Percentiles rank a stretch among this genome's conserved stretches.
Conservation (phyloP, 2,329 filamentous ascomycete genomes). For the Phialocephala subalpina region DNA sequence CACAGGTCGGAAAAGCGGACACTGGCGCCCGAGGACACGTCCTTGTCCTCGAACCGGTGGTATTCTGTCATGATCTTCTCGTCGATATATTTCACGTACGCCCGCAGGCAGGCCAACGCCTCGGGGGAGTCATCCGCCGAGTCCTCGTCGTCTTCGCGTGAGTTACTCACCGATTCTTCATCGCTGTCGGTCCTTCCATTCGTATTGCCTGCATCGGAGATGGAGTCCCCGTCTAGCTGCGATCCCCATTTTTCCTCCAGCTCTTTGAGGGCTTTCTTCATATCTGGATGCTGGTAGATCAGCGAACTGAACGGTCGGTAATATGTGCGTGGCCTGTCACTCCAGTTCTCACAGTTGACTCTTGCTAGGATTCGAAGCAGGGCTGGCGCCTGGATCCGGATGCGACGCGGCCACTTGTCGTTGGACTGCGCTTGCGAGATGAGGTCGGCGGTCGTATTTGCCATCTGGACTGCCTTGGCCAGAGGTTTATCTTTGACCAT, state of each 20-base stretch:
- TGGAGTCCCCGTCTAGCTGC: not conserved
- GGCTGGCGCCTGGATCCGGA: conserved; percentile 34
- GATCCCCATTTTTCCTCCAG: conserved; percentile 16
- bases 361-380: conserved; percentile 28
- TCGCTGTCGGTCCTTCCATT: not conserved
- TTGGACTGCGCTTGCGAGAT: conserved; percentile 1
- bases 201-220: not conserved
- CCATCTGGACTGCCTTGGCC: not conserved
- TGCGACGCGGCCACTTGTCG: conserved; percentile 26
- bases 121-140: conserved; percentile 4
- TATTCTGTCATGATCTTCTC: conserved; percentile 14
- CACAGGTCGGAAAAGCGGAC: conserved; percentile 27
- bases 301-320: conserved; percentile 31
- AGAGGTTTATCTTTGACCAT: not conserved
- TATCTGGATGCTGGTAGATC: conserved; percentile 25
- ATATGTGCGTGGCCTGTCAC: conserved; percentile 27
- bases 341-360: conserved; percentile 22
- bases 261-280: conserved; percentile 21
- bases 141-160: too few relatives aligned
- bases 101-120: not conserved
- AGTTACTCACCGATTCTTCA: too few relatives aligned
- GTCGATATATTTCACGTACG: conserved; percentile 22
- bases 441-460: not conserved
- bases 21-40: conserved; percentile 5
- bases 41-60: conserved; percentile 6